Evolutionary conservation across 2,329 filamentous ascomycete species (phyloP).

Genomic region (Apiospora pterosperma): DNA sequence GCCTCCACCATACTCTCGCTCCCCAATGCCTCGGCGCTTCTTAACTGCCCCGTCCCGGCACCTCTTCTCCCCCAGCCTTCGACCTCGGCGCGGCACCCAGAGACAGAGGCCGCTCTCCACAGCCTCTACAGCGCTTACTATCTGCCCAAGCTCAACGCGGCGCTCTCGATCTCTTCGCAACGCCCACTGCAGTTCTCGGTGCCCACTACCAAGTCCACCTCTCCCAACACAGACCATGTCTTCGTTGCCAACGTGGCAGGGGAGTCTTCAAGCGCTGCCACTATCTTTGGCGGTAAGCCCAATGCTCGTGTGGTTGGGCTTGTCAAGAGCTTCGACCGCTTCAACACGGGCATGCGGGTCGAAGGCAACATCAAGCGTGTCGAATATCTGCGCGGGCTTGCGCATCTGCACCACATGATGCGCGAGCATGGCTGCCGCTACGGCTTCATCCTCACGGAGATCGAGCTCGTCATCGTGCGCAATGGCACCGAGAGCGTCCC

Average conservation of each 20-base stretch:
- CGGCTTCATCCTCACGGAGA: conserved; percentile 94
- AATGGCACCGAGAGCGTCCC: conserved; percentile 70
- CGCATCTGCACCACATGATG: conserved; percentile 87
- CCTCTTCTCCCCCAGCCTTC: conserved; percentile 58
- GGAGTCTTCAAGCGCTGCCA: conserved; percentile 52
- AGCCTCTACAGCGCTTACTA: conserved; percentile 75
- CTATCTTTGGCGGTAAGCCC: conserved; percentile 45
- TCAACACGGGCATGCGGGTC: conserved; percentile 91
- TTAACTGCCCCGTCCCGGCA: conserved; percentile 65
- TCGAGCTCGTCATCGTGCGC: conserved; percentile 87
- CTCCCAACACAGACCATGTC: conserved; percentile 47
- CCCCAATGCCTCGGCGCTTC: conserved; percentile 67
- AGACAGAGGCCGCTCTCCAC: conserved; percentile 75
- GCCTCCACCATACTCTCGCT: conserved; percentile 67
- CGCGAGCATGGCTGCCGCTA: conserved; percentile 91
- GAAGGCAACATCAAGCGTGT: conserved; percentile 82
- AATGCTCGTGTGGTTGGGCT: conserved; percentile 56
- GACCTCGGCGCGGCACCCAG: conserved; percentile 63
- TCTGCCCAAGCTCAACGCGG: conserved; percentile 82
- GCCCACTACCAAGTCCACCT: conserved; percentile 31
- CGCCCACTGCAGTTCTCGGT: conserved; percentile 55
- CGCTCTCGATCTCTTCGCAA: conserved; percentile 71
- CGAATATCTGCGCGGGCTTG: conserved; percentile 81
- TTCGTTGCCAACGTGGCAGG: conserved; percentile 63
- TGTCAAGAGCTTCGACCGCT: conserved; percentile 88